These are phyloP conservation scores for Pestalotiopsis sp. DNA, from an alignment of 2,329 filamentous ascomycete genomes.

Conservation along the genomic window DNA sequence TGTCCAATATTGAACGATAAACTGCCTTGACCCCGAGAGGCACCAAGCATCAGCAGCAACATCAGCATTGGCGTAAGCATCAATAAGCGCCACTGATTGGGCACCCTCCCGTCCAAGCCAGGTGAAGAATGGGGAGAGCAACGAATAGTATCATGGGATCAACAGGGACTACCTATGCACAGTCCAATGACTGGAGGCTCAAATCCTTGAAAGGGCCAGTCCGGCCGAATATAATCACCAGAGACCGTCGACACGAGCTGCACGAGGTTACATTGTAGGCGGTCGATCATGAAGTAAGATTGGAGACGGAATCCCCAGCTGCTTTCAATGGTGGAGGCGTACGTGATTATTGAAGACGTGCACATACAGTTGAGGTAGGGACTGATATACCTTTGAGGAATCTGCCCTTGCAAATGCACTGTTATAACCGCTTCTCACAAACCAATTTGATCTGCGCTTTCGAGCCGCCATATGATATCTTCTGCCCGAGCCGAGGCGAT, in stretches of 20 bases:
- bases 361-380: too few species aligned
- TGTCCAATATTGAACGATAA: neutral
- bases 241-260: neutral
- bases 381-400: neutral
- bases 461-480: neutral
- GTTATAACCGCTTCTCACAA: neutral
- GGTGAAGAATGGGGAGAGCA: neutral
- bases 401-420: neutral
- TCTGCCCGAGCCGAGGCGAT: slow-evolving; percentile 5
- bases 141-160: neutral
- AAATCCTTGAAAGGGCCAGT: neutral
- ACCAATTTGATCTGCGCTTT: neutral
- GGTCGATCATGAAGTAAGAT: neutral
- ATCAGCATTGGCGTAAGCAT: neutral
- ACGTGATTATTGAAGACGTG: neutral
- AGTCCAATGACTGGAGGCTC: too few species aligned
- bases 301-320: neutral
- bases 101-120: neutral
- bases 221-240: neutral
- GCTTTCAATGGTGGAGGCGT: neutral
- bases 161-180: neutral
- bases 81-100: neutral
- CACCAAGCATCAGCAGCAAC: neutral
- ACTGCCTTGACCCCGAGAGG: neutral
- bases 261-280: neutral